Base-by-base conservation (phyloP, 805 yeast species). In the Wickerhamomyces bovis region DNA sequence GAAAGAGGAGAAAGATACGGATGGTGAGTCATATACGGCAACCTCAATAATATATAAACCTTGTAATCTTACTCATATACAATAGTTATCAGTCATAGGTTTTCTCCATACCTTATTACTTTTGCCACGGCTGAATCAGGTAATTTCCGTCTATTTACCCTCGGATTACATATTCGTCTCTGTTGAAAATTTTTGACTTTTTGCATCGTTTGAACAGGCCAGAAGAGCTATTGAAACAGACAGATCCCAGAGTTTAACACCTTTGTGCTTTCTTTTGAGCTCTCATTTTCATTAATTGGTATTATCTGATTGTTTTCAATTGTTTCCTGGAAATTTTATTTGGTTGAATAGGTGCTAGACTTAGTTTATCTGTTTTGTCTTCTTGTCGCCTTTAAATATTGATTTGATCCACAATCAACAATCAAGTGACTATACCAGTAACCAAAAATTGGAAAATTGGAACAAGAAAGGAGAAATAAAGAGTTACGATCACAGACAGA, bases 1-100 rank as follows among this genome's bases (percentile, higher is more conserved):
- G 63, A 59, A 22, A 44, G 50, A 16, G 52, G 54, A 7, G 51
- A 51, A 4, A 46, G 55, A 20, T 57, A 55, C 26, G 64, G 64
- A 1, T 58, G 62, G 58, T 57, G 38, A 41, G 21, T 20, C n/a
- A 36, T 19, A 8, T 9, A 16, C 4, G 16, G 36, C 12, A n/a
- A 16, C 20, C 20, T 16, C 20, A 33, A 16, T 18, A 5, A n/a
- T 33, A 18, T 33, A 33, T 33, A 33, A 33, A 4, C 20, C n/a
- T 13, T 7, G 12, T 15, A 13, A 28, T 16, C 16, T 33, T 9
- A 16, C 18, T 33, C 16, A n/a, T 6, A 4, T 15, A 33, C n/a
- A 18, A 2, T 7, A 33, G 3, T 31, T 16, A 33, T 33, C 20
- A 33, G 20, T 18, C 36, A 33, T 33, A 33, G 16, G 20, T 33